Percentiles rank a stretch among this genome's conserved stretches.
phyloP scores from a whole-genome alignment of 164 flowering plant genomes.

The Vitis amurensis region DNA sequence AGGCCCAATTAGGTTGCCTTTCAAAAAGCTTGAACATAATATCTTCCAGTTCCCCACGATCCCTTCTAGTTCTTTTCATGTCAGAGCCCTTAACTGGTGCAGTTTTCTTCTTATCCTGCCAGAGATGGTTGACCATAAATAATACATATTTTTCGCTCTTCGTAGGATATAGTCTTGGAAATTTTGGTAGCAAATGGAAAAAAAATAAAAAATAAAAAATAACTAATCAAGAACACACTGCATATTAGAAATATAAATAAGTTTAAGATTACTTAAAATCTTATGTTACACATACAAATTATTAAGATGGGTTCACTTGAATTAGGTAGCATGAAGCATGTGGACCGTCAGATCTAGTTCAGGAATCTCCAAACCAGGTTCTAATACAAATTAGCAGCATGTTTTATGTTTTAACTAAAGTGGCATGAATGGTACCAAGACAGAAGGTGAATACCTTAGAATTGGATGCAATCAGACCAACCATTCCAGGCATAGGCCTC shows the following conservation, averaged over 20 bases:
- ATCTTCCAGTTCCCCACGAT: constrained; percentile 73
- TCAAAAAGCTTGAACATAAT: constrained; percentile 81
- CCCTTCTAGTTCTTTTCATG: constrained; percentile 72
- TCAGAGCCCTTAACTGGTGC: constrained; percentile 57
- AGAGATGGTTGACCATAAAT: neutral
- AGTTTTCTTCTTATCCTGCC: constrained; percentile 60
- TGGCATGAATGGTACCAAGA: neutral
- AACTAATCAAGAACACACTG: too few species aligned
- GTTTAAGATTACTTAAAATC: too few species aligned
- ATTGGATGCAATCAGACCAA: constrained; percentile 47
- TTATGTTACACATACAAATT: too few species aligned
- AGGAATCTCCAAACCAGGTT: too few species aligned
- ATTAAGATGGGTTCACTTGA: too few species aligned
- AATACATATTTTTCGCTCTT: too few species aligned
- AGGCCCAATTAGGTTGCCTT: constrained; percentile 73
- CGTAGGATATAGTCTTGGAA: too few species aligned
- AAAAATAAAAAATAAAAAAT: too few species aligned
- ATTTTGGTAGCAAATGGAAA: too few species aligned
- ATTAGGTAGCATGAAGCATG: too few species aligned
- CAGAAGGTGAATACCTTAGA: constrained; percentile 45
- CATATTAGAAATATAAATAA: too few species aligned
- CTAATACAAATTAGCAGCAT: neutral
- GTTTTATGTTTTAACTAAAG: neutral
- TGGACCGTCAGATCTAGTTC: too few species aligned
- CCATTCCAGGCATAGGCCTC: constrained; percentile 85